phyloP scores from a whole-genome alignment of 768 basidiomycete genomes.

The Mycena haematopus region DNA sequence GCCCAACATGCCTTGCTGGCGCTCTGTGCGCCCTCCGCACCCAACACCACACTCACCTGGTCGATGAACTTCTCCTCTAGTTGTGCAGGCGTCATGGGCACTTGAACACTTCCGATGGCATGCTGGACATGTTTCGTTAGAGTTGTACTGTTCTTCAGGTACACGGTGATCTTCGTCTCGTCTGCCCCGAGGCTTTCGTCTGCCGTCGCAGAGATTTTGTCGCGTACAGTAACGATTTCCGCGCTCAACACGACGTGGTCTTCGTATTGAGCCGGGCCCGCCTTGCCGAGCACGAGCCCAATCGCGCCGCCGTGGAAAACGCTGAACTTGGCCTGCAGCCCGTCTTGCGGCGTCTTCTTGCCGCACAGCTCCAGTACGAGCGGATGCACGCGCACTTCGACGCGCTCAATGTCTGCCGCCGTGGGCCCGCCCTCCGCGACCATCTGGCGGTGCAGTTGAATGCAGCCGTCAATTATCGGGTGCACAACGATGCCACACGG shows the following conservation, averaged over 20 bases:
- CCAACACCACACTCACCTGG: conserved; percentile 30
- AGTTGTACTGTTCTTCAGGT: conserved; percentile 26
- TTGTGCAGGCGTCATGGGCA: conserved; percentile 29
- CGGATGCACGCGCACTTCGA: conserved; percentile 32
- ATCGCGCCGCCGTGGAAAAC: conserved; percentile 33
- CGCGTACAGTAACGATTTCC: conserved; percentile 29
- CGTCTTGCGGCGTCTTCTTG: conserved; percentile 33
- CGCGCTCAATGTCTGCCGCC: conserved; percentile 24
- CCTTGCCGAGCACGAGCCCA: conserved; percentile 31
- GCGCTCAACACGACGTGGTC: conserved; percentile 28
- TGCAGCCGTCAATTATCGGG: conserved; percentile 33
- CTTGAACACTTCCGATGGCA: conserved; percentile 32
- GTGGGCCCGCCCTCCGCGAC: conserved; percentile 2
- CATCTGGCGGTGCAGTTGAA: conserved; percentile 30
- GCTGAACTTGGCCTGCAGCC: conserved; percentile 35
- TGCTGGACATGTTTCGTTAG: conserved; percentile 30
- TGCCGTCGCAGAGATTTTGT: conserved; percentile 30
- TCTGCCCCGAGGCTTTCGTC: conserved; percentile 27
- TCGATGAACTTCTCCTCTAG: conserved; percentile 33
- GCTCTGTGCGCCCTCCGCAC: conserved; percentile 26
- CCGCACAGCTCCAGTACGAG: conserved; percentile 33
- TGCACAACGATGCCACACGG: conserved; percentile 36
- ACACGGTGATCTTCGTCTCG: conserved; percentile 27
- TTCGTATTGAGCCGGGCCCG: conserved; percentile 30
- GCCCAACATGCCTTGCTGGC: conserved; percentile 26